phyloP scores from a whole-genome alignment of 768 basidiomycete genomes.

The Serendipita sp. region DNA sequence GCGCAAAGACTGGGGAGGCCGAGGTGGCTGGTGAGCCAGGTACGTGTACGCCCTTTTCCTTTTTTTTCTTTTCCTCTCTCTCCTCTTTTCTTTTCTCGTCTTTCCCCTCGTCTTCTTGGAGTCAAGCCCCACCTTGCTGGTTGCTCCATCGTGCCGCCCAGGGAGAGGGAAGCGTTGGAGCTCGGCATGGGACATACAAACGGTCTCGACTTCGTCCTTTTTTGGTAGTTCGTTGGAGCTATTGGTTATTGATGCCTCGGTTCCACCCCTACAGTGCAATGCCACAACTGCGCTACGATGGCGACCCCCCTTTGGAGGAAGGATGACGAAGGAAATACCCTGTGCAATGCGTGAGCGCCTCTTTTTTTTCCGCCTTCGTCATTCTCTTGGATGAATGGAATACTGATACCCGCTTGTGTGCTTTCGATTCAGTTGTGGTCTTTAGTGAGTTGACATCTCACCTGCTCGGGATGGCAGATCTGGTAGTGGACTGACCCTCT shows the following conservation, averaged over 20 bases:
- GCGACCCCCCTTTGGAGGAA: conserved; percentile 83
- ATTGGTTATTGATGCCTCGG: too few relatives aligned
- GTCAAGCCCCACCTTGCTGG: neutral
- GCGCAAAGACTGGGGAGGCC: conserved; percentile 52
- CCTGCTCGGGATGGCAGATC: neutral
- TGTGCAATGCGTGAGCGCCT: conserved; percentile 67
- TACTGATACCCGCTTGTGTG: conserved; percentile 4
- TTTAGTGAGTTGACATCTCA: conserved; percentile 36
- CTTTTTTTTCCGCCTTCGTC: conserved; percentile 2
- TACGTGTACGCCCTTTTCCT: conserved; percentile 14
- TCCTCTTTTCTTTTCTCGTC: neutral
- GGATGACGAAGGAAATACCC: conserved; percentile 80
- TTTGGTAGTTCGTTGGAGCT: neutral
- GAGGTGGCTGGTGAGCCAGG: conserved; percentile 46
- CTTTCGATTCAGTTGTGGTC: conserved; percentile 39
- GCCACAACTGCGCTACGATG: conserved; percentile 80
- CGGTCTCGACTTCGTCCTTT: neutral
- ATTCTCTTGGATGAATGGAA: neutral
- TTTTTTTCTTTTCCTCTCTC: neutral
- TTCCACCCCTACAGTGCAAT: conserved; percentile 40
- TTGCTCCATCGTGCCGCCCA: neutral
- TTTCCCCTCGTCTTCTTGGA: neutral
- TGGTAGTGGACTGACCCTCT: conserved; percentile 10
- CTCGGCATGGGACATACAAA: neutral
- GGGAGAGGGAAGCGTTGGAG: neutral